Percentiles rank a stretch among this genome's conserved stretches.
These are phyloP conservation scores for Jacaranda copaia DNA, from an alignment of 257 asterid species.

Conservation along the genomic window DNA sequence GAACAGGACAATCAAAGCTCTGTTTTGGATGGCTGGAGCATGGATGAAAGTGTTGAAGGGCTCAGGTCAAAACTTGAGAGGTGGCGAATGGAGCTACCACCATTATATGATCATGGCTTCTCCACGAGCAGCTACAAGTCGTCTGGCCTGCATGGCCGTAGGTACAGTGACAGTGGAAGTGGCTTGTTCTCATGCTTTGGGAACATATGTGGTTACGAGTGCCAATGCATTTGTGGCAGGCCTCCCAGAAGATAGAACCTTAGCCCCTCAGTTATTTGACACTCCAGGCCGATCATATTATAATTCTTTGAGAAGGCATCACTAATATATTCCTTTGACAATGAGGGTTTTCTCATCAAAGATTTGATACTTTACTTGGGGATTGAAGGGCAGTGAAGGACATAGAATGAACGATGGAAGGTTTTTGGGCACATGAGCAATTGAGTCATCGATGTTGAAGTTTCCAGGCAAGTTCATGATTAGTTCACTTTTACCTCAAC, in stretches of 20 bases:
- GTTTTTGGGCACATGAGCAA: neutral
- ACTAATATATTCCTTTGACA: no score
- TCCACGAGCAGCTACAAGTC: slow-evolving; percentile 49
- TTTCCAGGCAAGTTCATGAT: neutral
- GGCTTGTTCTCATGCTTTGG: slow-evolving; percentile 70
- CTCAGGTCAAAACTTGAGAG: slow-evolving; percentile 73
- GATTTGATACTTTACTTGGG: neutral
- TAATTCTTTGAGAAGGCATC: slow-evolving; percentile 36
- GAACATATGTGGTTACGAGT: slow-evolving; percentile 59
- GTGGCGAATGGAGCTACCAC: slow-evolving; percentile 69
- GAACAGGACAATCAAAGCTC: slow-evolving; percentile 62
- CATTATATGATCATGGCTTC: slow-evolving; percentile 48
- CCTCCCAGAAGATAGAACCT: slow-evolving; percentile 35
- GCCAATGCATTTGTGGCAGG: slow-evolving; percentile 61
- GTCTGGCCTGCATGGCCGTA: slow-evolving; percentile 28
- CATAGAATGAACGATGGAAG: neutral
- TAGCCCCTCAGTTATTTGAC: slow-evolving; percentile 42
- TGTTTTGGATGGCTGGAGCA: slow-evolving; percentile 69
- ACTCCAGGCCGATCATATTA: slow-evolving; percentile 32
- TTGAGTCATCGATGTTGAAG: neutral
- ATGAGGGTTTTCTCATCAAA: neutral
- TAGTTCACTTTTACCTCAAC: neutral
- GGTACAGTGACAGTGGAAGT: slow-evolving; percentile 28
- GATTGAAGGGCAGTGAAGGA: neutral
- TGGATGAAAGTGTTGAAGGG: slow-evolving; percentile 70